Percentiles rank a stretch among this genome's conserved stretches.
Evolutionary conservation across 768 basidiomycete species (phyloP).

Genomic region (Tulasnella sp.): DNA sequence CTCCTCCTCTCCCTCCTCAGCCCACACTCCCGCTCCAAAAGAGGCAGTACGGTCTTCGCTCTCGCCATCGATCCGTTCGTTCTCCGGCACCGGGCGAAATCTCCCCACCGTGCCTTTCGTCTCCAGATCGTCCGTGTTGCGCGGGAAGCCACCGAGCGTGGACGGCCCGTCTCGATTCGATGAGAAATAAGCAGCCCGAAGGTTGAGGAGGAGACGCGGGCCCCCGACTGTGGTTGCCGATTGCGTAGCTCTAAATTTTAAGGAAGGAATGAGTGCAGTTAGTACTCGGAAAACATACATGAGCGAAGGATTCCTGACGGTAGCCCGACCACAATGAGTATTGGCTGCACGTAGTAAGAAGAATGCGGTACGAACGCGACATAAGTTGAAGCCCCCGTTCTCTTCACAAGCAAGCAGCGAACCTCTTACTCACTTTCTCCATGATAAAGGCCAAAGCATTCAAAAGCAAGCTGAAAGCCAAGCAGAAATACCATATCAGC

Average conservation of each 20-base stretch:
- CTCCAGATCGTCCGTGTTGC: not conserved
- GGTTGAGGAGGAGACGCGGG: conserved; percentile 15
- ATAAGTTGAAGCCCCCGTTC: no score
- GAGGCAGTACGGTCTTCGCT: not conserved
- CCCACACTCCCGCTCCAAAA: not conserved
- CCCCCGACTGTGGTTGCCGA: not conserved
- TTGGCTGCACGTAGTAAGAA: not conserved
- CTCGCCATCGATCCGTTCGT: not conserved
- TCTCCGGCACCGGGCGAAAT: not conserved
- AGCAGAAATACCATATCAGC: no score
- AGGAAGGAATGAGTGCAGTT: not conserved
- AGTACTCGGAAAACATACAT: not conserved
- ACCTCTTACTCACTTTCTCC: not conserved
- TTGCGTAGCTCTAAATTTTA: not conserved
- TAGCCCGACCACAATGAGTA: not conserved
- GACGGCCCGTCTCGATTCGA: not conserved
- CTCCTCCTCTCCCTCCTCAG: not conserved
- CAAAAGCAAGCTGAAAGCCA: no score
- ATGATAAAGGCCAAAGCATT: not conserved
- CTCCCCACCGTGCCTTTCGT: not conserved
- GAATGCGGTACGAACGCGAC: not conserved
- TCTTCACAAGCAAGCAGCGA: no score
- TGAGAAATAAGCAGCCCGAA: conserved; percentile 15
- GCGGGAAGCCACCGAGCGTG: not conserved
- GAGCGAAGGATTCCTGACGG: not conserved